These are phyloP conservation scores for Chlorociboria aeruginascens DNA, from an alignment of 495 filamentous ascomycete species.

Conservation along the genomic window DNA sequence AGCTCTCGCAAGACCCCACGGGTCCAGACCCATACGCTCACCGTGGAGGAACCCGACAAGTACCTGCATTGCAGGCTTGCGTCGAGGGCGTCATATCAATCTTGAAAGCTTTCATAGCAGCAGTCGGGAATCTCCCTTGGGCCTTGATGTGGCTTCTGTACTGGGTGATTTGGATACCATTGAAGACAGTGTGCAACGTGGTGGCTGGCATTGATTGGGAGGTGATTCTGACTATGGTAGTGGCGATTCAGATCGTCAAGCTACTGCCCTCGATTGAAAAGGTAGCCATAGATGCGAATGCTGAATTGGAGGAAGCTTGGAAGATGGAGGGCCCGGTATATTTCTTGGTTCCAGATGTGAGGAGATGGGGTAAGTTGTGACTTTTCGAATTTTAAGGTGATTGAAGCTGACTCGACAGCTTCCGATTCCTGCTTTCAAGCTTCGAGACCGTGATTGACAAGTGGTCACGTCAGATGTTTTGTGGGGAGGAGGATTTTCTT, in stretches of 20 bases:
- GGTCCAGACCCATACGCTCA: neutral
- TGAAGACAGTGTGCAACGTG: neutral
- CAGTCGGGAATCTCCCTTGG: too few species aligned
- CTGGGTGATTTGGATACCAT: neutral
- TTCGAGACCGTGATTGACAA: too few species aligned
- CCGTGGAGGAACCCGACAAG: too few species aligned
- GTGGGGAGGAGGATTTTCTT: too few species aligned
- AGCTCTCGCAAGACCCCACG: too few species aligned
- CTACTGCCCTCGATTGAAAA: slow-evolving; percentile 1
- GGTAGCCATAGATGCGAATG: neutral
- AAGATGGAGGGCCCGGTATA: neutral
- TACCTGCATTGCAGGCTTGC: too few species aligned
- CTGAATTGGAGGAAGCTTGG: neutral
- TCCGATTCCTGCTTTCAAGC: too few species aligned
- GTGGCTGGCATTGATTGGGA: neutral
- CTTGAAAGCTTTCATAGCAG: too few species aligned
- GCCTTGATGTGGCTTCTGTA: neutral
- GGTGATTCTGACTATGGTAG: neutral
- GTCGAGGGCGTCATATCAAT: too few species aligned
- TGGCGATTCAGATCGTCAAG: slow-evolving; percentile 5
- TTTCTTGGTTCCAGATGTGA: neutral
- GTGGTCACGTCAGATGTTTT: too few species aligned
- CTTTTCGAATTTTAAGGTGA: too few species aligned
- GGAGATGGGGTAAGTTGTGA: neutral
- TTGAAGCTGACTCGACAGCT: neutral